Evolutionary conservation across 2,329 filamentous ascomycete genomes (phyloP).

Genomic region (Penicillium sp.): DNA sequence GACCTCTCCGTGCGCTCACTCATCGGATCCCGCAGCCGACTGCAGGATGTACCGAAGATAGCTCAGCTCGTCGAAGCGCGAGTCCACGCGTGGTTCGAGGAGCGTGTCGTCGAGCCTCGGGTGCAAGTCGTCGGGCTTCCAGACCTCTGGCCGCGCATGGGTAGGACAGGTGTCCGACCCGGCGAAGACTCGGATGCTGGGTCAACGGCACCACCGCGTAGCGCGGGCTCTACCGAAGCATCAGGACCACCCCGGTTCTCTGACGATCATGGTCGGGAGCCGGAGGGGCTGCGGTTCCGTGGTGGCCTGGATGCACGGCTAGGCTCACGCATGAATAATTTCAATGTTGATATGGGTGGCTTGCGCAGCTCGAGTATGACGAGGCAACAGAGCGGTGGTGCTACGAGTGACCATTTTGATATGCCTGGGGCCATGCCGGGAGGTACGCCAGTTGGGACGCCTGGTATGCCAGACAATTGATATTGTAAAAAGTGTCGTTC

Average conservation of each 20-base stretch:
- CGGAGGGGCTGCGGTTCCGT: slow-evolving; percentile 38
- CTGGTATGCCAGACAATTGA: slow-evolving; percentile 3
- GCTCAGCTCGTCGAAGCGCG: slow-evolving; percentile 64
- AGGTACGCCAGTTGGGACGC: slow-evolving; percentile 7
- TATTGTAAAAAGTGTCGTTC: not conserved
- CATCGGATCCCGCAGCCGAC: slow-evolving; percentile 61
- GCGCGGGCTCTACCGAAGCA: slow-evolving; percentile 30
- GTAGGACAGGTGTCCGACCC: slow-evolving; percentile 46
- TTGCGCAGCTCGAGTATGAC: slow-evolving; percentile 35
- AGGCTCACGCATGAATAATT: slow-evolving; percentile 37
- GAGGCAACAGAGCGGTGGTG: slow-evolving; percentile 33
- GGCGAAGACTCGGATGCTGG: slow-evolving; percentile 45
- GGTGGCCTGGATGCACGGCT: slow-evolving; percentile 28
- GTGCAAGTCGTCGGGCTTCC: slow-evolving; percentile 65
- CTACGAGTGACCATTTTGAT: slow-evolving; percentile 34
- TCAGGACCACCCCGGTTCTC: slow-evolving; percentile 24
- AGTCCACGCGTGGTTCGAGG: slow-evolving; percentile 67
- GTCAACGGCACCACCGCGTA: slow-evolving; percentile 34
- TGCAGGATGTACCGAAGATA: slow-evolving; percentile 67
- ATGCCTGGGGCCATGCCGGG: slow-evolving; percentile 43
- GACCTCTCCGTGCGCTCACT: slow-evolving; percentile 65
- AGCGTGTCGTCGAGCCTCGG: slow-evolving; percentile 63
- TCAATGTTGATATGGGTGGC: slow-evolving; percentile 35
- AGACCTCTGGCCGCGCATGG: slow-evolving; percentile 62
- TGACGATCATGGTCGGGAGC: slow-evolving; percentile 26